These are phyloP conservation scores for Brassica cretica DNA, from an alignment of 345 rosid species.

Conservation along the genomic window DNA sequence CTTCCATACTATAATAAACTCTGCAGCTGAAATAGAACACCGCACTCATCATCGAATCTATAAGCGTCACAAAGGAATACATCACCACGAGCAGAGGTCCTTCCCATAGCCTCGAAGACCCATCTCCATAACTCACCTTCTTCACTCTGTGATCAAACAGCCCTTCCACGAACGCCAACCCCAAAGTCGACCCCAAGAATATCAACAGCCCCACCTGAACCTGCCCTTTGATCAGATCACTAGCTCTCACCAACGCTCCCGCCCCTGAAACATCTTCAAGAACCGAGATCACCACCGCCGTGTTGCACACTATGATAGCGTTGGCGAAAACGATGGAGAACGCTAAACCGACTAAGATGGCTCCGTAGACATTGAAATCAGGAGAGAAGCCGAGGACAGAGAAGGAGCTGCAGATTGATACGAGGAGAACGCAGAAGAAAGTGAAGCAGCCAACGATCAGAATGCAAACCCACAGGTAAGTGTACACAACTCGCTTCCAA, in stretches of 20 bases:
- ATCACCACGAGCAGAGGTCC: constrained; percentile 85
- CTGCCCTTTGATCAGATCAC: constrained; percentile 69
- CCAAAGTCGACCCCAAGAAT: constrained; percentile 82
- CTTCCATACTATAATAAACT: constrained; percentile 54
- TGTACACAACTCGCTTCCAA: constrained; percentile 64
- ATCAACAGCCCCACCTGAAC: constrained; percentile 83
- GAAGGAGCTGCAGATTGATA: constrained; percentile 54
- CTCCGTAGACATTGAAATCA: constrained; percentile 53
- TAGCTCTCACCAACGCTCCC: constrained; percentile 67
- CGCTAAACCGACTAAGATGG: constrained; percentile 55
- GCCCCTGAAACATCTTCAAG: constrained; percentile 84
- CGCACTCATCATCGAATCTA: constrained; percentile 81
- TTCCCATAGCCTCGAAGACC: constrained; percentile 94
- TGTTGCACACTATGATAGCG: constrained; percentile 66
- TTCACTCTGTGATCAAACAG: constrained; percentile 91
- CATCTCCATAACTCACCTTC: constrained; percentile 87
- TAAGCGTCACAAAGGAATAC: constrained; percentile 82
- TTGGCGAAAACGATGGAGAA: constrained; percentile 84
- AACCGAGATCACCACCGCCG: constrained; percentile 64
- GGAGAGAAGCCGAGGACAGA: constrained; percentile 58
- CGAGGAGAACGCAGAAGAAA: constrained; percentile 62
- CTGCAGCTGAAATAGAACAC: constrained; percentile 90
- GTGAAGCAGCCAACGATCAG: constrained; percentile 62
- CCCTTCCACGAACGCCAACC: constrained; percentile 77
- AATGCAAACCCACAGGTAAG: constrained; percentile 71